phyloP scores from a whole-genome alignment of 2,329 filamentous ascomycete species.

The Penicillium capsulatum region DNA sequence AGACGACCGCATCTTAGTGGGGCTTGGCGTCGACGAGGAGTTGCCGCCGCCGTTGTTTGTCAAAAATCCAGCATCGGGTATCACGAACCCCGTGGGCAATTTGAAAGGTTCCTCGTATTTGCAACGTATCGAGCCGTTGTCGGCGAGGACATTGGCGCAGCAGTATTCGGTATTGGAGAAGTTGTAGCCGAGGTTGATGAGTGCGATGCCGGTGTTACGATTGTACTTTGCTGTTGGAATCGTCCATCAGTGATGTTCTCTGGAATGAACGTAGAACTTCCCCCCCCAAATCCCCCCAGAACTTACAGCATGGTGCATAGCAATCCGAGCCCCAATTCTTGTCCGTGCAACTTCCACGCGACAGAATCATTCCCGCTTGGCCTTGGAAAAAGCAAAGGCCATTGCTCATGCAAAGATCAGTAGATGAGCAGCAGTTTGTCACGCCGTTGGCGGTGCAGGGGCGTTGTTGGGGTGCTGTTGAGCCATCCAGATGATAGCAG shows the following conservation, averaged over 20 bases:
- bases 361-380: background rate
- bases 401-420: constrained; percentile 2
- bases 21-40: background rate
- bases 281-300: no score
- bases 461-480: background rate
- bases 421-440: constrained; percentile 1
- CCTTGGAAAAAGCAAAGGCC: constrained; percentile 2
- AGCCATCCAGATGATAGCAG: constrained; percentile 3
- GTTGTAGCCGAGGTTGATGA: constrained; percentile 3
- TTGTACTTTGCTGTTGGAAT: constrained; percentile 2
- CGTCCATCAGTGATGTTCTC: no score
- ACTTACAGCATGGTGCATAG: constrained; percentile 5
- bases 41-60: constrained; percentile 1
- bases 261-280: no score
- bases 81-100: background rate
- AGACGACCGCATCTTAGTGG: background rate
- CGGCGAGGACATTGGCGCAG: constrained; percentile 1
- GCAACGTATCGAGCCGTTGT: background rate
- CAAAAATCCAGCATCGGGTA: constrained; percentile 1
- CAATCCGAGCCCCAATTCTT: constrained; percentile 1
- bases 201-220: constrained; percentile 2
- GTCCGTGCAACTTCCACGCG: constrained; percentile 1
- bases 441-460: background rate
- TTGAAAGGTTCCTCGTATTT: constrained; percentile 3
- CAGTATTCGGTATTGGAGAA: constrained; percentile 2